These are phyloP conservation scores for Linnemannia schmuckeri DNA, from an alignment of 192 early-diverging fungal species.

Conservation along the genomic window DNA sequence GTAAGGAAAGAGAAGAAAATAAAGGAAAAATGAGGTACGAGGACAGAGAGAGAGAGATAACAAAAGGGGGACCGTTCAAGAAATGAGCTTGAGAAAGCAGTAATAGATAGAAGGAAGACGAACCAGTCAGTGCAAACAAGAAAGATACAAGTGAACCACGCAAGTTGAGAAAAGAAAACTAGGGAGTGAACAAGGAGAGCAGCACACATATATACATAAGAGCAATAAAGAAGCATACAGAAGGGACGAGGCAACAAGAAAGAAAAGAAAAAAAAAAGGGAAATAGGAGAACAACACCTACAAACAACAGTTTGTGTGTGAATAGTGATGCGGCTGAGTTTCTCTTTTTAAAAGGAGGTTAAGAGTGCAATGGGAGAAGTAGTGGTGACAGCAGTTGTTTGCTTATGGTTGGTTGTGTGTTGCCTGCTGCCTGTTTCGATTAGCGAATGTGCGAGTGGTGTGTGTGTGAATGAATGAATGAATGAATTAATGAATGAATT, in stretches of 20 bases:
- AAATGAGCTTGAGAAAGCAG: too few species aligned
- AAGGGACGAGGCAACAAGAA: neutral
- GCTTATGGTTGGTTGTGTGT: too few species aligned
- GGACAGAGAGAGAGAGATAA: too few species aligned
- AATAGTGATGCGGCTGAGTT: conserved; percentile 2
- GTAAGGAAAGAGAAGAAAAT: neutral
- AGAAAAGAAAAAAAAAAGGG: neutral
- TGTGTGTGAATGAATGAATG: neutral
- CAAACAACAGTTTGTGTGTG: too few species aligned
- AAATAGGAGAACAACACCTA: neutral
- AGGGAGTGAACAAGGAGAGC: neutral
- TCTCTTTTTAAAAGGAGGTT: neutral
- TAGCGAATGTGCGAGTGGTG: neutral
- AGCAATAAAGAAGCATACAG: too few species aligned
- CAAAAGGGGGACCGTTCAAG: too few species aligned
- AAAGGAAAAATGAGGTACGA: neutral
- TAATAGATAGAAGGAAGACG: too few species aligned
- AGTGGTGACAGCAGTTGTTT: too few species aligned
- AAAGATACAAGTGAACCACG: neutral
- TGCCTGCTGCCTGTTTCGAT: too few species aligned
- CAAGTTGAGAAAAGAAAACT: neutral
- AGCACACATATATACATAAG: too few species aligned
- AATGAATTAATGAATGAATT: neutral
- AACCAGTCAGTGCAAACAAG: too few species aligned
- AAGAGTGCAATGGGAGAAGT: neutral